Conservation (phyloP, 805 yeast species). For the Kockiozyma suomiensis region DNA sequence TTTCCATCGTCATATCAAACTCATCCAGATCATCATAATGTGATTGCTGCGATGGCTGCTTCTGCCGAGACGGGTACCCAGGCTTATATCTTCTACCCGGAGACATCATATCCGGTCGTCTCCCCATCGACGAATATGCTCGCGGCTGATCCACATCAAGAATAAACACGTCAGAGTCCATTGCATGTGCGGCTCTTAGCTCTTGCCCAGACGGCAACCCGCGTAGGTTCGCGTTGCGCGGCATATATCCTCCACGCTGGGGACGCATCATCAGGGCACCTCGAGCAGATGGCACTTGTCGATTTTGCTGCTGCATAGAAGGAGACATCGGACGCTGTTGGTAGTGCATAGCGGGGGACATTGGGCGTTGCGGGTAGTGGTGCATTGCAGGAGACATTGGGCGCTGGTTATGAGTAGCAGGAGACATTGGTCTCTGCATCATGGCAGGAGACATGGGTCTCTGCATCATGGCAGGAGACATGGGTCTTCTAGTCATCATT, state of each 20-base stretch:
- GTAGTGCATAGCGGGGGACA: constrained; percentile 3
- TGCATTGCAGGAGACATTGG: constrained; percentile 7
- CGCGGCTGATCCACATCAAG: constrained; percentile 2
- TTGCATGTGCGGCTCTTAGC: constrained; percentile 6
- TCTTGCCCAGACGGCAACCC: background rate
- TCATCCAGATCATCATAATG: constrained; percentile 3
- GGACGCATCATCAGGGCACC: constrained; percentile 4
- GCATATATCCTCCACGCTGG: background rate
- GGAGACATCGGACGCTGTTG: background rate
- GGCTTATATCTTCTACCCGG: constrained; percentile 2
- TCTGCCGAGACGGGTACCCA: background rate
- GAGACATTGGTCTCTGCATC: background rate
- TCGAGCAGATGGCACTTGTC: constrained; percentile 2
- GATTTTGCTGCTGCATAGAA: background rate
- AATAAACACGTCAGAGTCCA: constrained; percentile 1
- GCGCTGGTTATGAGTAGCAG: background rate
- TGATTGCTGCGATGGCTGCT: background rate
- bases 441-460: background rate
- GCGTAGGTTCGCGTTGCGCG: background rate
- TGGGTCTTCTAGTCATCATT: background rate
- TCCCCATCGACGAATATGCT: background rate
- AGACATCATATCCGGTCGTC: constrained; percentile 7
- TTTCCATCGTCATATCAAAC: constrained; percentile 6
- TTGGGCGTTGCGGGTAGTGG: background rate
- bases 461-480: constrained; percentile 11